phyloP scores from a whole-genome alignment of 768 basidiomycete species.

The Podaxis mareebaensis region DNA sequence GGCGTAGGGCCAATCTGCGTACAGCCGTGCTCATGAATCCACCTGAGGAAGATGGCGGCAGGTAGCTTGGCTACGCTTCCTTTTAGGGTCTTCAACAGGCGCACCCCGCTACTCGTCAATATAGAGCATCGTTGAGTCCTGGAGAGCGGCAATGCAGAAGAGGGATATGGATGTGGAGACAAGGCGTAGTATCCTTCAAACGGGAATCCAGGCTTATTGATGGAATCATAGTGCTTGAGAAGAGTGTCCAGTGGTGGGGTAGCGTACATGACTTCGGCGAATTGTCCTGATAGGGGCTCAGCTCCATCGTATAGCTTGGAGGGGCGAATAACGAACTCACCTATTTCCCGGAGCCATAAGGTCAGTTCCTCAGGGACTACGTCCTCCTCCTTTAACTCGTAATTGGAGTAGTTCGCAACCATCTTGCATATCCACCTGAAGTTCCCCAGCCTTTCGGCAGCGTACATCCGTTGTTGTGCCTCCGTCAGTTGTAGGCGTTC shows the following conservation, averaged over 20 bases:
- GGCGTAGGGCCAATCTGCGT: not conserved
- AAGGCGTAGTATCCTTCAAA: slow-evolving; percentile 46
- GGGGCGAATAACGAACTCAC: slow-evolving; percentile 25
- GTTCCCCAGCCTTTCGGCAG: slow-evolving; percentile 51
- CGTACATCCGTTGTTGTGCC: slow-evolving; percentile 49
- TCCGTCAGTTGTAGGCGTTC: slow-evolving; percentile 30
- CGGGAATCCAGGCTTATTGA: slow-evolving; percentile 46
- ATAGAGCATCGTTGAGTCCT: slow-evolving; percentile 25
- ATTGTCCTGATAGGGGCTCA: slow-evolving; percentile 41
- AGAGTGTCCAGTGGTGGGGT: slow-evolving; percentile 42
- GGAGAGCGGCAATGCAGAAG: slow-evolving; percentile 20
- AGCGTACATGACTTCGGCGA: slow-evolving; percentile 54
- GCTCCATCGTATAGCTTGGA: not conserved
- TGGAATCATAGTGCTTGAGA: slow-evolving; percentile 37
- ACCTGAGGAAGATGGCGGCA: slow-evolving; percentile 40
- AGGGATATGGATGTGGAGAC: slow-evolving; percentile 5
- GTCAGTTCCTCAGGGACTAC: slow-evolving; percentile 37
- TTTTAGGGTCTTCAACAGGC: slow-evolving; percentile 27
- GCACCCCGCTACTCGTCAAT: slow-evolving; percentile 8
- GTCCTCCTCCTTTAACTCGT: slow-evolving; percentile 42
- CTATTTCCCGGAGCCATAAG: slow-evolving; percentile 44
- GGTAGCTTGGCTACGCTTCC: slow-evolving; percentile 46
- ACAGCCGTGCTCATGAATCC: slow-evolving; percentile 10
- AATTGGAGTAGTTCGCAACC: slow-evolving; percentile 45
- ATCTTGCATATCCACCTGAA: slow-evolving; percentile 56